A percentile compares a stretch with the other conserved stretches of the same genome.
Evolutionary conservation across 179 eudicot genomes (phyloP).

Genomic region (Silene vulgaris): DNA sequence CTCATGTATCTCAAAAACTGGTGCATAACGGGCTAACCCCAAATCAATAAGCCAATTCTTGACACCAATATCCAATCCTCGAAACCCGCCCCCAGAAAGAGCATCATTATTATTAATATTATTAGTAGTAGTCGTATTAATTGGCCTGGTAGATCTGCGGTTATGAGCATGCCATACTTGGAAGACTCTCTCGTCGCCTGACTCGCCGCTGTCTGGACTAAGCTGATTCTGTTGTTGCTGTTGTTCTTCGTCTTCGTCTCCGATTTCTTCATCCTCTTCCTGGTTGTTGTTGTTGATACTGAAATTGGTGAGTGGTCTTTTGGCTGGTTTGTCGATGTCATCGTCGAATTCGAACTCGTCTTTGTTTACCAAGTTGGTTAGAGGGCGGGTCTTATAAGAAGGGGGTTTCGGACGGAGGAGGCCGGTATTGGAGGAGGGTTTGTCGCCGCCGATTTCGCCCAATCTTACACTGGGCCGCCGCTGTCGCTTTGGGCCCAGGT

Average conservation of each 20-base stretch:
- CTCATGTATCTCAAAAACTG: constrained; percentile 60
- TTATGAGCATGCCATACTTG: too few relatives aligned
- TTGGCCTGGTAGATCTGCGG: too few relatives aligned
- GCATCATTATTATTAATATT: too few relatives aligned
- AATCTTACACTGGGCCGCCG: constrained; percentile 67
- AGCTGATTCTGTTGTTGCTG: too few relatives aligned
- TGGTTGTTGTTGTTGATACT: neutral
- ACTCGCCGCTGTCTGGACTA: too few relatives aligned
- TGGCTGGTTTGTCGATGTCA: too few relatives aligned
- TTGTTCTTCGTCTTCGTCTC: too few relatives aligned
- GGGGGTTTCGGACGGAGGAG: neutral
- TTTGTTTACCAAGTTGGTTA: constrained; percentile 38
- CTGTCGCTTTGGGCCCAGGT: constrained; percentile 38
- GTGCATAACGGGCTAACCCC: constrained; percentile 52
- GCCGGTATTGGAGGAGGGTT: neutral
- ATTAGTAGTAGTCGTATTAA: too few relatives aligned
- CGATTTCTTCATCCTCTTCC: constrained; percentile 6
- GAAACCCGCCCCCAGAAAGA: too few relatives aligned
- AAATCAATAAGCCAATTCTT: constrained; percentile 52
- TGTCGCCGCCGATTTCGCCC: constrained; percentile 60
- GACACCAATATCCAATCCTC: constrained; percentile 33
- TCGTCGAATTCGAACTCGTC: too few relatives aligned
- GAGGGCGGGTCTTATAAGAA: constrained; percentile 43
- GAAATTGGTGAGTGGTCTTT: too few relatives aligned
- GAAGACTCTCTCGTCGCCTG: too few relatives aligned